phyloP scores from a whole-genome alignment of 352 stramenopile genomes.

The Thalassiosira hispida region DNA sequence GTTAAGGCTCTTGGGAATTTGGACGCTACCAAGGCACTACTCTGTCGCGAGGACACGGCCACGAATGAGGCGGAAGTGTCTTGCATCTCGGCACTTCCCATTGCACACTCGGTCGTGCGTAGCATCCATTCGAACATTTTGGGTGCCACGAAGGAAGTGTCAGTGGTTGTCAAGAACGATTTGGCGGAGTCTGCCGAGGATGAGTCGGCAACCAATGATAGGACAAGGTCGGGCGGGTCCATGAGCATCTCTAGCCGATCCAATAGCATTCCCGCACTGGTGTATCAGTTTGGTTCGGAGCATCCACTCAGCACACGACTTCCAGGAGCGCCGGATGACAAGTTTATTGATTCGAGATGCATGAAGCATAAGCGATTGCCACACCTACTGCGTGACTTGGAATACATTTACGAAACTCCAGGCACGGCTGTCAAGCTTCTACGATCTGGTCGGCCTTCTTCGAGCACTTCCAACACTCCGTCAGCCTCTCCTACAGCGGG shows the following conservation, averaged over 20 bases:
- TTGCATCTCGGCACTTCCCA: constrained; percentile 75
- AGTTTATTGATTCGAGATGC: constrained; percentile 91
- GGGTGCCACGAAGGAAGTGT: constrained; percentile 80
- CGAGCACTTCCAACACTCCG: constrained; percentile 12
- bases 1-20: constrained; percentile 78
- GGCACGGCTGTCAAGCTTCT: constrained; percentile 79
- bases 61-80: constrained; percentile 43
- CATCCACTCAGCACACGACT: constrained; percentile 75
- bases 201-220: no score
- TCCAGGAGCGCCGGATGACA: constrained; percentile 79
- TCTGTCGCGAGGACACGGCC: constrained; percentile 63
- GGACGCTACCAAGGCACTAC: constrained; percentile 66
- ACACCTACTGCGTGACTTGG: constrained; percentile 92
- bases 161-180: constrained; percentile 70
- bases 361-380: constrained; percentile 93
- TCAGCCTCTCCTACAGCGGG: constrained; percentile 18
- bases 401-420: constrained; percentile 94
- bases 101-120: constrained; percentile 78
- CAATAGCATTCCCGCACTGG: constrained; percentile 42
- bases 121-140: constrained; percentile 85
- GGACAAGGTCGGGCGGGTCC: background rate
- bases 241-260: constrained; percentile 14
- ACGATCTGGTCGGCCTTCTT: constrained; percentile 9
- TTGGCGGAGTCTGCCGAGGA: constrained; percentile 51
- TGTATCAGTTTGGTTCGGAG: constrained; percentile 75